Base-by-base conservation (phyloP, 2,329 filamentous ascomycete genomes). In the Penicillium sp. region DNA sequence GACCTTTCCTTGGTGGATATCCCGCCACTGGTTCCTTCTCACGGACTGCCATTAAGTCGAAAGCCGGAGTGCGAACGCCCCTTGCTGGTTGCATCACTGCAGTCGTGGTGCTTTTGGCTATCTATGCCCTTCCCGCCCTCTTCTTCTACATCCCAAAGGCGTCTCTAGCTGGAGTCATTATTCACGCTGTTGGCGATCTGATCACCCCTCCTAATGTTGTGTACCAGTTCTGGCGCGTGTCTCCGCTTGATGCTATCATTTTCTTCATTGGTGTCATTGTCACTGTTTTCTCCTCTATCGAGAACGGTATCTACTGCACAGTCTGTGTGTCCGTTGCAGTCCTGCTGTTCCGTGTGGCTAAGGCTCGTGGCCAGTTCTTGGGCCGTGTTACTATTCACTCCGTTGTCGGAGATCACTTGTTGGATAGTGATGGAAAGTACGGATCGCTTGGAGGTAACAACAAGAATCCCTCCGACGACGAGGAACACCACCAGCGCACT, bases 21-120 rank as follows among this genome's bases (percentile, higher is more conserved):
- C 90, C 93, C 13, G 89, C 91, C 0, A 99, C 93, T 2, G 94
- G 94, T 1, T 97, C 94, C 2, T 97, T 97, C 79, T 96, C 90
- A 34, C 86, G 94, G 57, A 97, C 94, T 27, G 93, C 94, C 49
- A 97, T 97, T 76, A 96, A 97, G 74, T 94, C 93, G 4, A 97
- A 97, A 75, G 92, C 94, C 46, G 94, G 94, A 67, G 93, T 97
- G 4, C 86, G 91, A 23, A 97, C 92, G 0, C 93, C 93, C 1
- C 85, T 96, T 51, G 91, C 90, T 14, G 93, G 94, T 75, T 82
- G 96, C 39, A 89, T 97, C 60, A 97, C 92, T 7, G 92, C 89
- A 0, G 50, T 89, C 13, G 82, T 97, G 13, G 93, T 97, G 4
- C 81, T 97, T 0, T 78, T 97, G 8, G 92, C 94, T 34, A 90